Evolutionary conservation across 768 basidiomycete species (phyloP), one percentile per base, ranked within the genome.

Genomic region (Russula sp.): DNA sequence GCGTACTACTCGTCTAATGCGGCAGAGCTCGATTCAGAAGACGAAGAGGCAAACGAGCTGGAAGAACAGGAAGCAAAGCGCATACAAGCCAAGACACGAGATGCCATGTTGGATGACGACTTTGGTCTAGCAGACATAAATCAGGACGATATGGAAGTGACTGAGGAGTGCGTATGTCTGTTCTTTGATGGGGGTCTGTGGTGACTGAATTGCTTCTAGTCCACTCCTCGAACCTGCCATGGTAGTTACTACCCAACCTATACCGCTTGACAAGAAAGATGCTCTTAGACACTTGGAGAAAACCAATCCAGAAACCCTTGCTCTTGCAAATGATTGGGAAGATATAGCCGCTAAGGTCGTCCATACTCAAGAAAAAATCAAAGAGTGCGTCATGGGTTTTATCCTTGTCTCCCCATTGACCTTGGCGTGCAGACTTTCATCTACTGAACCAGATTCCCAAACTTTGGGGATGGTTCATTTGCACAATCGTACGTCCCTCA

Each of bases 1-100:
- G 87, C 84, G 5, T 98, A 95, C 75, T 96, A 96, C 72, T 84
- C 91, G 4, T 90, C 89, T 5, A 93, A 92, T 73, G 92, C 90
- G 36, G 87, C 81, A 40, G 77, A 90, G 60, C 77, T 92, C 42
- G 91, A 91, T 58, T 88, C 88, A 42, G 90, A 91, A 69, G 89
- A 95, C 67, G 94, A 96, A 70, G 94, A 96, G 74, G 90, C 86
- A 38, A 84, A 90, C 71, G 88, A 90, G 68, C 76, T 96, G 56
- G 94, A 98, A 71, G 92, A 92, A 73, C 86, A 89, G 72, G 94
- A 98, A 74, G 91, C 90, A 8, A 85, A 76, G 69, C 79, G 92
- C 62, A 75, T 96, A 51, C 95, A 96, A 73, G 74, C 76, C 42
- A 94, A 91, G 76, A 79, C 83, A 26, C 80, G 88, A 36, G 88